A percentile compares a stretch with the other conserved stretches of the same genome.
Evolutionary conservation across 805 yeast genomes (phyloP).

Genomic region (Metschnikowia chrysomelidarum): DNA sequence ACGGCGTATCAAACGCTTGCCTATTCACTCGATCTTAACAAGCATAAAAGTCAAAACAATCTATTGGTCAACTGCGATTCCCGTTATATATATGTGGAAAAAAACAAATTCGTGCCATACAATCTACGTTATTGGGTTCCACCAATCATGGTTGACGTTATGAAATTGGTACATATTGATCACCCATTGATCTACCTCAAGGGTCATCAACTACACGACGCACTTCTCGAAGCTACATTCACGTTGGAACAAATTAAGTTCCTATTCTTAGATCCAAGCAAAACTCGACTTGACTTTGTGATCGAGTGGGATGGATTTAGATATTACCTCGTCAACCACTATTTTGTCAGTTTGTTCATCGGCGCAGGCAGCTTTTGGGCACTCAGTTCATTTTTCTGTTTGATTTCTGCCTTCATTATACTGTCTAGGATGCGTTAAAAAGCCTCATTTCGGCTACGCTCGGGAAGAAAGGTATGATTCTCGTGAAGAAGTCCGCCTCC

Average conservation of each 20-base stretch:
- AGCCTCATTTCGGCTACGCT: slow-evolving; percentile 24
- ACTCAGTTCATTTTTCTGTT: slow-evolving; percentile 30
- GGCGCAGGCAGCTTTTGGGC: slow-evolving; percentile 42
- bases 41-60: slow-evolving; percentile 9
- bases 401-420: slow-evolving; percentile 24
- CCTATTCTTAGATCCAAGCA: slow-evolving; percentile 13
- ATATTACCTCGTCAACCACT: slow-evolving; percentile 38
- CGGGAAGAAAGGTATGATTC: slow-evolving; percentile 39
- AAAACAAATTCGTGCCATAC: slow-evolving; percentile 36
- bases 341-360: slow-evolving; percentile 28
- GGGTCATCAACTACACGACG: slow-evolving; percentile 11
- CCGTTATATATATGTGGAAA: slow-evolving; percentile 25
- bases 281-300: slow-evolving; percentile 26
- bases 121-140: slow-evolving; percentile 37
- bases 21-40: slow-evolving; percentile 11
- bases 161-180: slow-evolving; percentile 16
- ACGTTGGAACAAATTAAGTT: slow-evolving; percentile 8
- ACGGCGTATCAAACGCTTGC: slow-evolving; percentile 19
- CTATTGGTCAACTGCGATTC: slow-evolving; percentile 31
- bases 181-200: slow-evolving; percentile 12
- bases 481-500: slow-evolving; percentile 35
- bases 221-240: slow-evolving; percentile 8
- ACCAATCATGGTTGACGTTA: slow-evolving; percentile 27
- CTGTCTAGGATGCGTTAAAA: slow-evolving; percentile 20
- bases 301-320: slow-evolving; percentile 40